Conservation (phyloP, 495 filamentous ascomycete genomes). For the Aspergillus ostianus region DNA sequence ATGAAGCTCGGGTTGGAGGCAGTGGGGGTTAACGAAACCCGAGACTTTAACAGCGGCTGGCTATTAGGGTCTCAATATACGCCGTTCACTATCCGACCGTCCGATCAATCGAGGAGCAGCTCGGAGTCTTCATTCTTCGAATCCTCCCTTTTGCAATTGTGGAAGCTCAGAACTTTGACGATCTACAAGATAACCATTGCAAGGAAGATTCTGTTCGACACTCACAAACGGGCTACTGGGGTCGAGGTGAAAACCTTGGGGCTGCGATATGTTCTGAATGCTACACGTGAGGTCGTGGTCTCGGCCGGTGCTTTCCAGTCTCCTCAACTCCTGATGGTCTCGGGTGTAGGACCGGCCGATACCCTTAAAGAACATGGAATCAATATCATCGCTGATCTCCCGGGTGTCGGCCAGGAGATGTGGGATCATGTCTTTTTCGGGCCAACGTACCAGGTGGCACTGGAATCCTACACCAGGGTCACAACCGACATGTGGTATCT, state of each 20-base stretch:
- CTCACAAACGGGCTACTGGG: conserved; percentile 17
- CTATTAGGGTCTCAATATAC: conserved; percentile 41
- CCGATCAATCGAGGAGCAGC: conserved; percentile 33
- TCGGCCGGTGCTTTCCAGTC: conserved; percentile 52
- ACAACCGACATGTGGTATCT: conserved; percentile 18
- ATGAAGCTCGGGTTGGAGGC: conserved; percentile 23
- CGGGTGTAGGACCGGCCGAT: conserved; percentile 40
- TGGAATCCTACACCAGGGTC: conserved; percentile 33
- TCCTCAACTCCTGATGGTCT: conserved; percentile 54
- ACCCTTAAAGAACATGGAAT: conserved; percentile 33
- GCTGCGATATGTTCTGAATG: conserved; percentile 34
- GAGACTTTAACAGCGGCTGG: conserved; percentile 31
- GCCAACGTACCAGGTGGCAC: conserved; percentile 35
- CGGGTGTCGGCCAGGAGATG: conserved; percentile 54
- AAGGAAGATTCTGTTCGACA: conserved; percentile 40
- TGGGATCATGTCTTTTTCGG: conserved; percentile 44
- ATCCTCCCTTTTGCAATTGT: not conserved
- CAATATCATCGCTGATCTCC: conserved; percentile 37
- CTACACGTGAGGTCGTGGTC: conserved; percentile 53
- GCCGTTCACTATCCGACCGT: conserved; percentile 33
- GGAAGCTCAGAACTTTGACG: conserved; percentile 4
- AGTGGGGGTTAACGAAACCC: conserved; percentile 25
- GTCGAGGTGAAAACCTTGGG: conserved; percentile 13
- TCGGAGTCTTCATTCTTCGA: conserved; percentile 38
- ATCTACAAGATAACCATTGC: conserved; percentile 41